These are phyloP conservation scores for Pistacia vera DNA, from an alignment of 345 rosid genomes.

Conservation along the genomic window DNA sequence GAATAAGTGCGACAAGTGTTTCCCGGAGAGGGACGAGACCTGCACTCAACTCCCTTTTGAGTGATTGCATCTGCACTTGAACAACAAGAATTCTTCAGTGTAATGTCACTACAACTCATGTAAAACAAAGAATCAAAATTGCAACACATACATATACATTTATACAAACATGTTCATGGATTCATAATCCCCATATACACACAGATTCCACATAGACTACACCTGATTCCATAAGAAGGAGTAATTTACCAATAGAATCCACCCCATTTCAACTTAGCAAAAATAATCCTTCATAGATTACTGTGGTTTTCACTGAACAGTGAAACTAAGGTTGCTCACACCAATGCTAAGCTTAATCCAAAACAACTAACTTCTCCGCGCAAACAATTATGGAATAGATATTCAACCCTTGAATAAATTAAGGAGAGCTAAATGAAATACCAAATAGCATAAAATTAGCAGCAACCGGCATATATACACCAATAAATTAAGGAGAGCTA, in stretches of 20 bases:
- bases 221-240: neutral
- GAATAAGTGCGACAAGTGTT: conserved; percentile 67
- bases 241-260: neutral
- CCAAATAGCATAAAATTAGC: neutral
- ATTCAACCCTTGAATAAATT: neutral
- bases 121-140: neutral
- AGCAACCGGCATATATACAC: neutral
- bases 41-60: conserved; percentile 80
- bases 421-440: neutral
- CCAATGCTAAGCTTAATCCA: neutral
- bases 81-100: neutral
- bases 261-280: neutral
- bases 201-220: neutral
- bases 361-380: neutral
- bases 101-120: neutral
- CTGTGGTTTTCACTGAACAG: neutral
- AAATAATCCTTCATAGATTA: neutral
- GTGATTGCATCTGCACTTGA: conserved; percentile 74
- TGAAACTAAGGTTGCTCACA: neutral
- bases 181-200: neutral
- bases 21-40: conserved; percentile 85
- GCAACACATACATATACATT: neutral
- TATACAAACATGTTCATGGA: neutral
- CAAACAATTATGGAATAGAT: neutral
- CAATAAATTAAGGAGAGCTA: neutral